A percentile compares a stretch with the other conserved stretches of the same genome.
Evolutionary conservation across 768 basidiomycete species (phyloP).

Genomic region (Suillus americanus): DNA sequence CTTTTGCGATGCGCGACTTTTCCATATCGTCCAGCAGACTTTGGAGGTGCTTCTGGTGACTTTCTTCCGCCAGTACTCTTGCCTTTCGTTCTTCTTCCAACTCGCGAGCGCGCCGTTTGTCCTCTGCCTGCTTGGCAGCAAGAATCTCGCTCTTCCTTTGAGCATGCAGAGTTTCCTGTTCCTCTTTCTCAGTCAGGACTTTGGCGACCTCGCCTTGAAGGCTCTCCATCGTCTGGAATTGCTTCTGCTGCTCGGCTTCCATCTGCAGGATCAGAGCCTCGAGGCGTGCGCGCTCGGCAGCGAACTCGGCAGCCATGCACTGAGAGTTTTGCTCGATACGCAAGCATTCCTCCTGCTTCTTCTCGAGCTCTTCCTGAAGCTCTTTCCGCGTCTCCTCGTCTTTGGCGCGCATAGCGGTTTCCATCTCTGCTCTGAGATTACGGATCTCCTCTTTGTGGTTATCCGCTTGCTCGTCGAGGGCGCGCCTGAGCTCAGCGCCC

Average conservation of each 20-base stretch:
- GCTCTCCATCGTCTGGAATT: slow-evolving; percentile 17
- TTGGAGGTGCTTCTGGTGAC: slow-evolving; percentile 30
- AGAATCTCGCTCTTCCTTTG: slow-evolving; percentile 30
- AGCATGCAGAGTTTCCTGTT: slow-evolving; percentile 25
- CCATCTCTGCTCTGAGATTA: slow-evolving; percentile 46
- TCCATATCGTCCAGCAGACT: slow-evolving; percentile 26
- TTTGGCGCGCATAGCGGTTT: slow-evolving; percentile 41
- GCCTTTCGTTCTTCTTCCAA: slow-evolving; percentile 33
- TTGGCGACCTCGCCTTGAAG: slow-evolving; percentile 29
- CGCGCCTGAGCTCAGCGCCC: slow-evolving; percentile 50
- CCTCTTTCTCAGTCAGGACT: slow-evolving; percentile 28
- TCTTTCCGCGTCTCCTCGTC: slow-evolving; percentile 48
- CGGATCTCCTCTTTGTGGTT: slow-evolving; percentile 49
- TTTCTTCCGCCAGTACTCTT: slow-evolving; percentile 26
- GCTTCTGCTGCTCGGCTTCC: slow-evolving; percentile 24
- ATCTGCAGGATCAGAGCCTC: slow-evolving; percentile 27
- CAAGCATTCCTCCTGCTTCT: slow-evolving; percentile 43
- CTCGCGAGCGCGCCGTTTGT: slow-evolving; percentile 26
- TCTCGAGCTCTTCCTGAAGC: slow-evolving; percentile 43
- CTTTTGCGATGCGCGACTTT: slow-evolving; percentile 24
- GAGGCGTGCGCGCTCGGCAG: slow-evolving; percentile 36
- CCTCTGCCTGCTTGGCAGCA: slow-evolving; percentile 23
- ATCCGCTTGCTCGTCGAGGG: slow-evolving; percentile 46
- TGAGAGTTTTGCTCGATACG: slow-evolving; percentile 40
- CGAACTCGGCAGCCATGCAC: slow-evolving; percentile 40